phyloP scores from a whole-genome alignment of 352 stramenopile genomes.

The Pythium apleroticum region DNA sequence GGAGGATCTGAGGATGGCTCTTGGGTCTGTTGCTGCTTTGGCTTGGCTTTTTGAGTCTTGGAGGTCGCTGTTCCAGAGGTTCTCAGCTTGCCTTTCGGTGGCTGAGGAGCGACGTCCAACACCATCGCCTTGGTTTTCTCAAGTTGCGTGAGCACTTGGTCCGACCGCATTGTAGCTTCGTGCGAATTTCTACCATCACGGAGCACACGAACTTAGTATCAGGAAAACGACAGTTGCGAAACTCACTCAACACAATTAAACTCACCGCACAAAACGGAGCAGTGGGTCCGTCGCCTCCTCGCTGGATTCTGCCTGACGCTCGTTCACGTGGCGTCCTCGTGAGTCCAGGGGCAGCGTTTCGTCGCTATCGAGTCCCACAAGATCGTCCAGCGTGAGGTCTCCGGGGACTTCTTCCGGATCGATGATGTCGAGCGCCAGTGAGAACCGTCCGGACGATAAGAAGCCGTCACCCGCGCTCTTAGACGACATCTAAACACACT shows the following conservation, averaged over 20 bases:
- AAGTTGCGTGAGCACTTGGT: constrained; percentile 11
- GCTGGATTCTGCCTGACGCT: not conserved
- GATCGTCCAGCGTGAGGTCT: constrained; percentile 21
- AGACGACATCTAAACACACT: constrained; percentile 13
- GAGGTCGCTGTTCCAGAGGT: not conserved
- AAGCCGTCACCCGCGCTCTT: constrained; percentile 8
- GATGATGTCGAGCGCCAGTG: constrained; percentile 14
- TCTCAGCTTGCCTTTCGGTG: not conserved
- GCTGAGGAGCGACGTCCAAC: not conserved
- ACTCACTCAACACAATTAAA: too few relatives aligned
- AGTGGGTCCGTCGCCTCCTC: constrained; percentile 1
- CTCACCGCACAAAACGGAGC: constrained; percentile 14
- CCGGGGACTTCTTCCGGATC: constrained; percentile 18
- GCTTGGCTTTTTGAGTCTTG: constrained; percentile 5
- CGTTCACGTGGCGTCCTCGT: not conserved
- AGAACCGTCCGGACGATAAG: constrained; percentile 1
- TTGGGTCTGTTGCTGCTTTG: constrained; percentile 1
- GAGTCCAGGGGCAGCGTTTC: not conserved
- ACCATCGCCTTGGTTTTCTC: constrained; percentile 12
- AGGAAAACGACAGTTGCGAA: too few relatives aligned
- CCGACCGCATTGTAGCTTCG: not conserved
- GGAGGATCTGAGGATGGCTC: constrained; percentile 11
- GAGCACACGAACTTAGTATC: not conserved
- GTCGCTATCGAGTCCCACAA: not conserved
- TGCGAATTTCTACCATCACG: constrained; percentile 12